phyloP scores from a whole-genome alignment of 2,329 filamentous ascomycete species.

The Epichloe sibirici region DNA sequence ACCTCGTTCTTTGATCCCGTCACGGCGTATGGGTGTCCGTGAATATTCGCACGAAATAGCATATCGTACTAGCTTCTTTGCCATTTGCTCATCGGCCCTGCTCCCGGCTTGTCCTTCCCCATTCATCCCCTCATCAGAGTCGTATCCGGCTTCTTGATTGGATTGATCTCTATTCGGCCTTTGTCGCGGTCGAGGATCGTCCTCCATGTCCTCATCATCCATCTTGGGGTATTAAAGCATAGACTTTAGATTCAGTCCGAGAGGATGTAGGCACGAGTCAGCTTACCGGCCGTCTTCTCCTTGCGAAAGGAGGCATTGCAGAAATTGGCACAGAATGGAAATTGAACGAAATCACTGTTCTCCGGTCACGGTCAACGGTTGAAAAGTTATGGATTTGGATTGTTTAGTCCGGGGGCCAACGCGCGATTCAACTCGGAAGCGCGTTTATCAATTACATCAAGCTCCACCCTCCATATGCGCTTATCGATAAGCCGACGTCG shows the following conservation, averaged over 20 bases:
- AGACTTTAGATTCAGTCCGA: neutral
- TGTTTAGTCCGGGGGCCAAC: too few species aligned
- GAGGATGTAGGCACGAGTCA: neutral
- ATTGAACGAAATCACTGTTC: neutral
- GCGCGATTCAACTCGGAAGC: neutral
- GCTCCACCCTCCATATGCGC: neutral
- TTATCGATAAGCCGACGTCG: constrained; percentile 6
- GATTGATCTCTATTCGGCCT: constrained; percentile 17
- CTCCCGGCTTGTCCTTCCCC: constrained; percentile 18
- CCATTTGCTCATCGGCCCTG: constrained; percentile 38
- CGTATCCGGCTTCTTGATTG: constrained; percentile 20
- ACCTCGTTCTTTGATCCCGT: constrained; percentile 55
- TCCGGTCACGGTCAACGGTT: neutral
- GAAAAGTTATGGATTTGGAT: neutral
- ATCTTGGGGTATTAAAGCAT: constrained; percentile 7
- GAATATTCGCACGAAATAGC: constrained; percentile 55
- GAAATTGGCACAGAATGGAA: neutral
- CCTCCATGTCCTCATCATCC: constrained; percentile 21
- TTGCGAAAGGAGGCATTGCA: constrained; percentile 20
- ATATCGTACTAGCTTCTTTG: constrained; percentile 58
- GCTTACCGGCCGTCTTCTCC: constrained; percentile 22
- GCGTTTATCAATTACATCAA: neutral
- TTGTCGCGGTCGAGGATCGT: constrained; percentile 20
- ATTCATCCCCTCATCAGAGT: constrained; percentile 28
- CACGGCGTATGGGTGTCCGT: constrained; percentile 44